Evolutionary conservation across 305 asterid species (phyloP).

Genomic region (Fraxinus ornus): DNA sequence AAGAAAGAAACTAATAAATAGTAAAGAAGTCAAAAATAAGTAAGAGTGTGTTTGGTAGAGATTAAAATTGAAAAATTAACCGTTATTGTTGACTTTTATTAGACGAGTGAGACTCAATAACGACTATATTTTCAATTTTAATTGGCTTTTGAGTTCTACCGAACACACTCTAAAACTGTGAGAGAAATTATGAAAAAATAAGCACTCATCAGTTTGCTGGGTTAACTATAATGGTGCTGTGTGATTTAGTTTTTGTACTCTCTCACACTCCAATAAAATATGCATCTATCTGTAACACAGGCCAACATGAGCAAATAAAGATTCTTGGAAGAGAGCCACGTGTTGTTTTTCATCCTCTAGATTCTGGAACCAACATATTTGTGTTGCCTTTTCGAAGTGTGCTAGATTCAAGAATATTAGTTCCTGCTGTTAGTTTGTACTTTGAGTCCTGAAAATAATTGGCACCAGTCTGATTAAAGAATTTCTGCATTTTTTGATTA

Average conservation of each 20-base stretch:
- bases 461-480: constrained; percentile 14
- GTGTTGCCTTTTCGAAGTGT: not conserved
- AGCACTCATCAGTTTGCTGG: not conserved
- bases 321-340: not conserved
- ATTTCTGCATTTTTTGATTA: not conserved
- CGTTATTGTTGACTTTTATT: too few species aligned
- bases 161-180: not conserved
- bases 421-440: constrained; percentile 1
- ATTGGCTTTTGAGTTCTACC: too few species aligned
- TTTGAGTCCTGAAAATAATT: constrained; percentile 13
- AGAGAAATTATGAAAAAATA: not conserved
- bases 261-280: not conserved
- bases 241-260: not conserved
- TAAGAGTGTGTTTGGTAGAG: not conserved
- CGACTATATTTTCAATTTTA: too few species aligned
- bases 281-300: not conserved
- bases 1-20: not conserved
- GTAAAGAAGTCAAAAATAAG: not conserved
- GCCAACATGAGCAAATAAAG: not conserved
- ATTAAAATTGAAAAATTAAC: too few species aligned
- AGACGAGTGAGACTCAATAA: too few species aligned
- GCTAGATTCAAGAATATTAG: not conserved
- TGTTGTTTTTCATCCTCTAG: not conserved
- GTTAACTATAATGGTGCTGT: not conserved
- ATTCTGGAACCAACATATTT: not conserved